These are phyloP conservation scores for Mycena galericulata DNA, from an alignment of 768 basidiomycete species.

Conservation along the genomic window DNA sequence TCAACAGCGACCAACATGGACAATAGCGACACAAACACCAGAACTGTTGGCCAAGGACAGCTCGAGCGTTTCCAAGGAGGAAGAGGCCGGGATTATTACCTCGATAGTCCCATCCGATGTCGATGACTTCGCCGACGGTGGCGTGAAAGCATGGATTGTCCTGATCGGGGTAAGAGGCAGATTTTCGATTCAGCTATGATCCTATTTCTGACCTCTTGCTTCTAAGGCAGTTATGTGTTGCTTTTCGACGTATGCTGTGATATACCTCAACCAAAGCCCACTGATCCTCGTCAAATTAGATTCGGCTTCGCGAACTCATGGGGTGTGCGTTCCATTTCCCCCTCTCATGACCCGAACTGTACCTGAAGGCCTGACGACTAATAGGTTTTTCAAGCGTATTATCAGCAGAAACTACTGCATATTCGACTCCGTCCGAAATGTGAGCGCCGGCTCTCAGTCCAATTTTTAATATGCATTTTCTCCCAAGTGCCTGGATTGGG, in stretches of 20 bases:
- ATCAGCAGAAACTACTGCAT: conserved; percentile 17
- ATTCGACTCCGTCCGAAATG: conserved; percentile 18
- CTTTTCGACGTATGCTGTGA: conserved; percentile 16
- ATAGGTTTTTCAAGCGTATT: no score
- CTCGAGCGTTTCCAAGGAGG: background rate
- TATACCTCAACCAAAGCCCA: background rate
- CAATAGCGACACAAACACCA: no score
- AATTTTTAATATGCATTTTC: background rate
- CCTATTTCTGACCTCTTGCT: background rate
- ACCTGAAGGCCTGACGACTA: conserved; percentile 4
- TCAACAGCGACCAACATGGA: no score
- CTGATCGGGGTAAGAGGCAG: background rate
- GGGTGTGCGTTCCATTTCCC: conserved; percentile 4
- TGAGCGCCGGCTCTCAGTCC: background rate
- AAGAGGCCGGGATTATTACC: background rate
- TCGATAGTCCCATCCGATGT: background rate
- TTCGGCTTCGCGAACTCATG: conserved; percentile 25
- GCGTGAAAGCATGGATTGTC: conserved; percentile 2
- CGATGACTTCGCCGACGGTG: conserved; percentile 10
- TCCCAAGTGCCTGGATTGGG: conserved; percentile 21
- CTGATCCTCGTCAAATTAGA: background rate
- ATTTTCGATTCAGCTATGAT: background rate
- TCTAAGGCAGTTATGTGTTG: background rate
- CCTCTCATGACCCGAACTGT: no score
- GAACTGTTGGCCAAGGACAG: background rate